Conservation (phyloP, 1,284 basidiomycete genomes). For the Albatrellus sp. region DNA sequence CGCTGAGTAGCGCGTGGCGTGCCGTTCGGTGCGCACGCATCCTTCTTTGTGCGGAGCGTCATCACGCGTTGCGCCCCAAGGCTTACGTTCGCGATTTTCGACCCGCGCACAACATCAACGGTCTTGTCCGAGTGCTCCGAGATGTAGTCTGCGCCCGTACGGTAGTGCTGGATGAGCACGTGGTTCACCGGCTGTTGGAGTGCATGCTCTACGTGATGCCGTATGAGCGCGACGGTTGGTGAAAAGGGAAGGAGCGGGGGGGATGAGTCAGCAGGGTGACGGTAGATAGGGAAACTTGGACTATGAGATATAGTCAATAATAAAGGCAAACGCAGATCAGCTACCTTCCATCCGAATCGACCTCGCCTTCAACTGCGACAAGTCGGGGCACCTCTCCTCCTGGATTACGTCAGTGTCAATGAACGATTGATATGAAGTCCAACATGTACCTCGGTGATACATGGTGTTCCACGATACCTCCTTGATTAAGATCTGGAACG, state of each 20-base stretch:
- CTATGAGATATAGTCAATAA: background rate
- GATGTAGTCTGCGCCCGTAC: constrained; percentile 64
- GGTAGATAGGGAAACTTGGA: constrained; percentile 62
- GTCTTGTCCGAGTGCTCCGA: constrained; percentile 77
- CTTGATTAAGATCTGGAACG: constrained; percentile 40
- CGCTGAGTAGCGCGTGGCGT: constrained; percentile 27
- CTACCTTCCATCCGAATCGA: constrained; percentile 51
- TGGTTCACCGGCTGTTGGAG: constrained; percentile 58
- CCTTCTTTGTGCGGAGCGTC: constrained; percentile 55
- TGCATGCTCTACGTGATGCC: constrained; percentile 41
- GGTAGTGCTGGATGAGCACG: constrained; percentile 67
- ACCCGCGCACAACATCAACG: constrained; percentile 57
- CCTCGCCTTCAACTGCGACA: constrained; percentile 58
- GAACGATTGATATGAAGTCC: background rate
- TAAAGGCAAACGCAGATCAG: background rate
- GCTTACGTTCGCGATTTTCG: constrained; percentile 65
- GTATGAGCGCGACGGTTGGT: constrained; percentile 50
- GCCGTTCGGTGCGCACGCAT: constrained; percentile 14
- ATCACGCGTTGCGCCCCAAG: constrained; percentile 61
- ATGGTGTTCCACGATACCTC: constrained; percentile 64
- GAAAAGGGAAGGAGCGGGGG: constrained; percentile 54
- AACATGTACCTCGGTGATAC: constrained; percentile 48
- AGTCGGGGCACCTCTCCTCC: constrained; percentile 67
- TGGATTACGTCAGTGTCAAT: constrained; percentile 14
- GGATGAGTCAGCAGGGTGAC: constrained; percentile 65